Conservation (phyloP, 2,329 filamentous ascomycete genomes). For the Monilinia polystroma region DNA sequence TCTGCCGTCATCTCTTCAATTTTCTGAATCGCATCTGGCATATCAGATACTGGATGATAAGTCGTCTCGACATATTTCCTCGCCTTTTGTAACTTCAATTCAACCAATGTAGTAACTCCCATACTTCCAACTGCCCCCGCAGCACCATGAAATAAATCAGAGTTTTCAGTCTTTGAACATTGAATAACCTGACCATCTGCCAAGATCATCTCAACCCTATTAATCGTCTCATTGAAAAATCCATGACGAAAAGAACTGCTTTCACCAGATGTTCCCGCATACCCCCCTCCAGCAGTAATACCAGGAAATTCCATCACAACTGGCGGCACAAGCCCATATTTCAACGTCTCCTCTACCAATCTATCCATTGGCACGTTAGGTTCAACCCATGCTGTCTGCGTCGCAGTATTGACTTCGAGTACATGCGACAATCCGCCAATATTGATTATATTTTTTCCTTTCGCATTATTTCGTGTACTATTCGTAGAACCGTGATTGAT, state of each 20-base stretch:
- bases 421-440: constrained; percentile 51
- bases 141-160: constrained; percentile 58
- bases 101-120: constrained; percentile 59
- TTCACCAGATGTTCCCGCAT: constrained; percentile 65
- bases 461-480: constrained; percentile 48
- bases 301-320: constrained; percentile 72
- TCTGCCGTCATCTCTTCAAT: constrained; percentile 42
- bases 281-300: constrained; percentile 67
- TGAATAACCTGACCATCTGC: constrained; percentile 55
- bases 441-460: constrained; percentile 46
- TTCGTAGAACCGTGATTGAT: constrained; percentile 58
- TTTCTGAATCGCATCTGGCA: constrained; percentile 46
- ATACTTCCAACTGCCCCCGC: constrained; percentile 60
- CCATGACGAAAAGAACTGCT: constrained; percentile 66
- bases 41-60: constrained; percentile 49
- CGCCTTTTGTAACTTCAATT: constrained; percentile 55
- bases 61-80: constrained; percentile 55
- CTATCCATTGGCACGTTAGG: constrained; percentile 69
- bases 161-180: constrained; percentile 47
- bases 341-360: constrained; percentile 57
- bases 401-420: constrained; percentile 44
- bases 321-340: constrained; percentile 56
- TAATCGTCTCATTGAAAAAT: constrained; percentile 63
- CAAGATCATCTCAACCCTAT: constrained; percentile 62
- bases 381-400: constrained; percentile 55